Conservation (phyloP, 768 basidiomycete genomes). For the Lentinula detonsa region DNA sequence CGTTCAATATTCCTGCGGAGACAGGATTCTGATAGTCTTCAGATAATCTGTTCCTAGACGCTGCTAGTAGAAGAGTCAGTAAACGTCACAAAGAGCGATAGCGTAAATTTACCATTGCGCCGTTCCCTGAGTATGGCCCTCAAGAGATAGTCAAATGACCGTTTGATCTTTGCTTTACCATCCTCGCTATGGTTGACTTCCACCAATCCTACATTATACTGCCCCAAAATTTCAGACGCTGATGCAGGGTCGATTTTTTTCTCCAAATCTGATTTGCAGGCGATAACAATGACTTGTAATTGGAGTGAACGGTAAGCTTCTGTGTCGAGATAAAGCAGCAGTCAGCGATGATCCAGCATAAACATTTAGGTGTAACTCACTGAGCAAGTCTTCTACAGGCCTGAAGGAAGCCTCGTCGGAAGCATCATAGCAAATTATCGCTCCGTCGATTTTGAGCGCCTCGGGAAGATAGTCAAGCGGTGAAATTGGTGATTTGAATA, state of each 20-base stretch:
- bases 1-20: conserved; percentile 51
- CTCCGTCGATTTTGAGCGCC: conserved; percentile 64
- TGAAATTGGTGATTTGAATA: conserved; percentile 21
- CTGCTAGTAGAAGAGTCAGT: neutral
- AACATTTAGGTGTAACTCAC: conserved; percentile 39
- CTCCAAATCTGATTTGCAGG: conserved; percentile 79
- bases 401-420: conserved; percentile 54
- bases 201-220: conserved; percentile 73
- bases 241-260: conserved; percentile 50
- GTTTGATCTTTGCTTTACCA: conserved; percentile 68
- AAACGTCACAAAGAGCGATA: neutral
- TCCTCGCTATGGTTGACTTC: conserved; percentile 54
- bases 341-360: conserved; percentile 1
- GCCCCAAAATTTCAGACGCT: conserved; percentile 43
- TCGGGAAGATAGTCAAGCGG: conserved; percentile 40
- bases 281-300: conserved; percentile 68
- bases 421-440: conserved; percentile 84
- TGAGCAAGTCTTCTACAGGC: conserved; percentile 61
- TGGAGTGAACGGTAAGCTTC: conserved; percentile 53
- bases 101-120: conserved; percentile 15
- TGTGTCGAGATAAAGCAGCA: conserved; percentile 19
- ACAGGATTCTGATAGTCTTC: conserved; percentile 63
- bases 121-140: conserved; percentile 52
- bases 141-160: conserved; percentile 69
- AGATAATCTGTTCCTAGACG: conserved; percentile 18